These are phyloP conservation scores for Penicillium diatomitis DNA, from an alignment of 495 filamentous ascomycete species.

Conservation along the genomic window DNA sequence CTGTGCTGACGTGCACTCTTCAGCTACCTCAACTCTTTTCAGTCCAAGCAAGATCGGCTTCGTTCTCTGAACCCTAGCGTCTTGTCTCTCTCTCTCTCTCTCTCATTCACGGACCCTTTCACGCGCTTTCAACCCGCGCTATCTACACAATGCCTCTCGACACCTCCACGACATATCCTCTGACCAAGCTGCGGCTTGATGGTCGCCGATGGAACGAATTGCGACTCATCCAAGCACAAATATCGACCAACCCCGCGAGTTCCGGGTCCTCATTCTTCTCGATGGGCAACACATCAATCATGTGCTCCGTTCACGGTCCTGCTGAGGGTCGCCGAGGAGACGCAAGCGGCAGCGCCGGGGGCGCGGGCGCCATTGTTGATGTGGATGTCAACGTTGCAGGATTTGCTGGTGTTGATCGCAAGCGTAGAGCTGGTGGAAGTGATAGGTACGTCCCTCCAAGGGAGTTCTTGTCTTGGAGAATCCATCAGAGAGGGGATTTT, in stretches of 20 bases:
- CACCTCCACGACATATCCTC: slow-evolving; percentile 70
- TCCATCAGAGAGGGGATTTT: not conserved
- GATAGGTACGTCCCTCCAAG: slow-evolving; percentile 55
- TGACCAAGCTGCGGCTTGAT: slow-evolving; percentile 82
- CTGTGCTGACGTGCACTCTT: no score
- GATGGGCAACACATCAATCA: slow-evolving; percentile 93
- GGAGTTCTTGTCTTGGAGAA: not conserved
- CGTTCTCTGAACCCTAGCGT: not conserved
- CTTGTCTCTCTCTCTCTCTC: not conserved
- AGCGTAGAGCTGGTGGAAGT: slow-evolving; percentile 52
- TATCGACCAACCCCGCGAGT: slow-evolving; percentile 81
- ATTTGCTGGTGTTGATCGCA: slow-evolving; percentile 81
- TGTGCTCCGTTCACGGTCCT: slow-evolving; percentile 84
- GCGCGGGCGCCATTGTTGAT: slow-evolving; percentile 52
- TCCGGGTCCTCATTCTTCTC: slow-evolving; percentile 86
- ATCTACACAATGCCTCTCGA: slow-evolving; percentile 70
- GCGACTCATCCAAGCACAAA: slow-evolving; percentile 77
- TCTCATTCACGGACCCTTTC: not conserved
- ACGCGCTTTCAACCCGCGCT: not conserved
- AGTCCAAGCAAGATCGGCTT: no score
- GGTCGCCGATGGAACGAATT: slow-evolving; percentile 98
- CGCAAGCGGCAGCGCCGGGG: slow-evolving; percentile 35
- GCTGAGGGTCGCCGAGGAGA: slow-evolving; percentile 52
- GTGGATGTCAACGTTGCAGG: slow-evolving; percentile 81
- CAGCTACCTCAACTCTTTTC: no score